Conservation (phyloP, 2,329 filamentous ascomycete genomes). For the Ophiostoma triangulosporum region DNA sequence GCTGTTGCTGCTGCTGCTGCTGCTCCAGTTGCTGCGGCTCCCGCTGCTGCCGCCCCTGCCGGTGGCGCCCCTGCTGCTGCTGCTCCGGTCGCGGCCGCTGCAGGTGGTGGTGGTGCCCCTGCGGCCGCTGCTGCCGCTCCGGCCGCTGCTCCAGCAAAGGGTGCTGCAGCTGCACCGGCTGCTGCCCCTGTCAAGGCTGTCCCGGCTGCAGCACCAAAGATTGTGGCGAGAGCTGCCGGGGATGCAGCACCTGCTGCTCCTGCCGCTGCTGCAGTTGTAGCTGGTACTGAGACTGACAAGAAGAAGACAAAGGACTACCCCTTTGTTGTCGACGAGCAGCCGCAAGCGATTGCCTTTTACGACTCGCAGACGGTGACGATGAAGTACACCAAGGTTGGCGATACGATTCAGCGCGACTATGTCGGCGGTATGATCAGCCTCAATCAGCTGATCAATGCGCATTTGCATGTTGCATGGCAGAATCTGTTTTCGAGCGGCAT, state of each 20-base stretch:
- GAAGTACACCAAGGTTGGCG: slow-evolving; percentile 54
- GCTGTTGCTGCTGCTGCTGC: neutral
- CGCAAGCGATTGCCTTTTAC: slow-evolving; percentile 67
- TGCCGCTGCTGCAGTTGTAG: neutral
- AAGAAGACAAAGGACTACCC: slow-evolving; percentile 27
- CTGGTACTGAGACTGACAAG: neutral
- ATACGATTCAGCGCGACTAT: slow-evolving; percentile 43
- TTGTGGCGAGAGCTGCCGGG: neutral
- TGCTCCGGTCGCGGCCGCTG: neutral
- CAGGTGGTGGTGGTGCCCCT: neutral
- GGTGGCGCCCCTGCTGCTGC: neutral
- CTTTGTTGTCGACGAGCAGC: slow-evolving; percentile 51
- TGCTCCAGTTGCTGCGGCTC: neutral
- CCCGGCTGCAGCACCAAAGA: neutral
- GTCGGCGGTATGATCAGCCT: slow-evolving; percentile 51
- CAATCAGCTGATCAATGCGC: slow-evolving; percentile 64
- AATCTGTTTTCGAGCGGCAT: slow-evolving; percentile 65
- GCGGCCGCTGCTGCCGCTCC: neutral
- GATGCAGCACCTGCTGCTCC: neutral
- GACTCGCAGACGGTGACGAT: slow-evolving; percentile 45
- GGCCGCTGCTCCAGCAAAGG: neutral
- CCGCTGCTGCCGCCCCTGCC: slow-evolving; percentile 1
- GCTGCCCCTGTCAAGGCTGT: neutral
- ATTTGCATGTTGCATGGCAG: slow-evolving; percentile 78
- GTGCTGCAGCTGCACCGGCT: neutral